Evolutionary conservation across 495 filamentous ascomycete species (phyloP).

Genomic region (Hypoxylon perforatum): DNA sequence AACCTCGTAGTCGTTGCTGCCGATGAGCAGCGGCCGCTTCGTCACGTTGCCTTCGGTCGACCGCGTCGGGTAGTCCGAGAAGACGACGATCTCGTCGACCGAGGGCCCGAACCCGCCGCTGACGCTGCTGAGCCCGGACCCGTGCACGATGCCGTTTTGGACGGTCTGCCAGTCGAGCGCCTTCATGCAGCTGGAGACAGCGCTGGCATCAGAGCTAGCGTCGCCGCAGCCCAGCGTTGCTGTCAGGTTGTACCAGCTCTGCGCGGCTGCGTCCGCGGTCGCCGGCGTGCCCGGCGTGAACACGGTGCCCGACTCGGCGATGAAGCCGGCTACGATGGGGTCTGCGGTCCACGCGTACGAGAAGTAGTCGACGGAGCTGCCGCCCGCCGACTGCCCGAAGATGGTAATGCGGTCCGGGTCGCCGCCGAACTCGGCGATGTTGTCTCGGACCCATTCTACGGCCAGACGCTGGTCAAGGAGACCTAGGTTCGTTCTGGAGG

Average conservation of each 20-base stretch:
- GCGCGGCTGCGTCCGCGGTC: slow-evolving; percentile 43
- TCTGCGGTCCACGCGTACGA: slow-evolving; percentile 57
- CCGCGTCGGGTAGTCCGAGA: slow-evolving; percentile 51
- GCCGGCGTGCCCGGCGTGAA: slow-evolving; percentile 48
- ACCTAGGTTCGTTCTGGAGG: slow-evolving; percentile 56
- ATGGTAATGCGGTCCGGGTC: slow-evolving; percentile 62
- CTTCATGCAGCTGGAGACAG: slow-evolving; percentile 53
- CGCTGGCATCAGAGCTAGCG: slow-evolving; percentile 35
- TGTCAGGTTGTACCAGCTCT: slow-evolving; percentile 53
- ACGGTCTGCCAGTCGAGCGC: slow-evolving; percentile 42
- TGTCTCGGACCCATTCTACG: slow-evolving; percentile 63
- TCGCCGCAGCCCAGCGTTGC: slow-evolving; percentile 57
- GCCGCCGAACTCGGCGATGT: slow-evolving; percentile 68
- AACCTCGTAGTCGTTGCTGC: slow-evolving; percentile 59
- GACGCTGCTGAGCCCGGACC: slow-evolving; percentile 24
- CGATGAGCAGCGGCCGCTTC: slow-evolving; percentile 55
- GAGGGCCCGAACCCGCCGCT: slow-evolving; percentile 60
- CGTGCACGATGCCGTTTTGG: slow-evolving; percentile 46
- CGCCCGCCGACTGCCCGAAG: slow-evolving; percentile 64
- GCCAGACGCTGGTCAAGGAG: slow-evolving; percentile 66
- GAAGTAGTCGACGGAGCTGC: slow-evolving; percentile 60
- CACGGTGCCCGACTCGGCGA: slow-evolving; percentile 64
- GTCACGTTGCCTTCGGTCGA: slow-evolving; percentile 25
- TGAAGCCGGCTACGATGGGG: slow-evolving; percentile 57
- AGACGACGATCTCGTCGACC: slow-evolving; percentile 58